Base-by-base conservation (phyloP, 2,329 filamentous ascomycete genomes). In the Ascochyta clinopodiicola region DNA sequence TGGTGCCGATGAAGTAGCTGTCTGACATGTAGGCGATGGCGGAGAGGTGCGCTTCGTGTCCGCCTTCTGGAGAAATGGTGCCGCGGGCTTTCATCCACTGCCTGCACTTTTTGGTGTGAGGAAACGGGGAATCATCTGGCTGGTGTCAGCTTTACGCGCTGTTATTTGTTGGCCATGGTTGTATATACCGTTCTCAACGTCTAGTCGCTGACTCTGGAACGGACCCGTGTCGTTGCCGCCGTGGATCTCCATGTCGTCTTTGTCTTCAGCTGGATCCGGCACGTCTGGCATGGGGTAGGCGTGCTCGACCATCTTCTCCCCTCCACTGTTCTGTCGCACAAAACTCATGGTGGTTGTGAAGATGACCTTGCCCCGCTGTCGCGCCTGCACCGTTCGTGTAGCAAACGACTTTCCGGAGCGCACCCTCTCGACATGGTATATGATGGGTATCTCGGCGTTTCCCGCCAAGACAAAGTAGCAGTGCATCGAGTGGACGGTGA, bases 401-500 rank as follows among this genome's bases (percentile, higher is more conserved):
- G 91, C 88, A 75, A 93, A 99, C 46, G 89, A 93, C 56, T 89
- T 87, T 8, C 95, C 95, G 72, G 96, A 92, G 51, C 95, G 88
- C 43, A 99, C 92, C 47, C 91, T 86, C 80, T 98, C 95, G 42
- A 99, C 95, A 73, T 97, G 91, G 80, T 96, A 98, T 59, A 97
- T 83, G 63, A 98, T 90, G 29, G 95, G 94, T 17, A 95, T 88
- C 57, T 89, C 86, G 12, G 86, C 83, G 70, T 94, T 90, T 25
- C 95, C 95, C 4, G 94, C 93, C 2, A 98, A 87, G 31, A 99
- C 88, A 76, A 99, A 99, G 81, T 98, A 99, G 84, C 95, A 98
- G 83, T 99, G 95, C 90, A 96, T 97, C 72, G 89, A 94, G 81
- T 99, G 95, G 44, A 95, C 87, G 56, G 88, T 85, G 77, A 96